A percentile compares a stretch with the other conserved stretches of the same genome.
Conservation (phyloP, 2,329 filamentous ascomycete genomes). For the Didymella keratinophila region DNA sequence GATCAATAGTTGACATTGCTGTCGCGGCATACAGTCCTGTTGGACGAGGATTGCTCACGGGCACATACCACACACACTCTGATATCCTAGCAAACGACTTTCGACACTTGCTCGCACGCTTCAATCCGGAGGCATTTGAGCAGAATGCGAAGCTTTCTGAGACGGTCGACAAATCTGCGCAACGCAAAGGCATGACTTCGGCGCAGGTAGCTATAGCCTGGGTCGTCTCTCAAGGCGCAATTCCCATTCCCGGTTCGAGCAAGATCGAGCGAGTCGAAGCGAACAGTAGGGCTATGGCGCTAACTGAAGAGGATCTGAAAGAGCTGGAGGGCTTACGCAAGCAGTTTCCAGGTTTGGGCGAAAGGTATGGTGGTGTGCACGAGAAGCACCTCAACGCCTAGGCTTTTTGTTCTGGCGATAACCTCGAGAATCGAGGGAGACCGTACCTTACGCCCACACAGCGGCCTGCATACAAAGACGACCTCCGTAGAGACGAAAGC, state of each 20-base stretch:
- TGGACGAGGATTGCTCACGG: slow-evolving; percentile 62
- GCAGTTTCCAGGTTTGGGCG: slow-evolving; percentile 14
- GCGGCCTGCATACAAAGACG: not conserved
- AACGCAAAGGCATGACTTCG: slow-evolving; percentile 62
- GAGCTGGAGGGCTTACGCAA: not conserved
- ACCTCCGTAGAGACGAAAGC: not conserved
- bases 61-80: not conserved
- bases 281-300: slow-evolving; percentile 63
- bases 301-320: slow-evolving; percentile 40
- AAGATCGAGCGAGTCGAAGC: slow-evolving; percentile 62
- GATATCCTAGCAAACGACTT: slow-evolving; percentile 56
- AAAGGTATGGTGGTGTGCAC: slow-evolving; percentile 22
- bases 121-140: slow-evolving; percentile 64
- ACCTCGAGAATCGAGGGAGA: not conserved
- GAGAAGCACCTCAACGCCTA: slow-evolving; percentile 22
- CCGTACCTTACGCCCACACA: not conserved
- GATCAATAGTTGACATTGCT: slow-evolving; percentile 63
- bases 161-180: slow-evolving; percentile 66
- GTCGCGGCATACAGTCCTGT: slow-evolving; percentile 74
- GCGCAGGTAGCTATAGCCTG: slow-evolving; percentile 71
- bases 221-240: slow-evolving; percentile 62
- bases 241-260: slow-evolving; percentile 71
- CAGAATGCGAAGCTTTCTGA: slow-evolving; percentile 69
- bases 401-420: not conserved
- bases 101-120: slow-evolving; percentile 1